Conservation (phyloP, 345 rosid genomes). For the Citrus australasica region DNA sequence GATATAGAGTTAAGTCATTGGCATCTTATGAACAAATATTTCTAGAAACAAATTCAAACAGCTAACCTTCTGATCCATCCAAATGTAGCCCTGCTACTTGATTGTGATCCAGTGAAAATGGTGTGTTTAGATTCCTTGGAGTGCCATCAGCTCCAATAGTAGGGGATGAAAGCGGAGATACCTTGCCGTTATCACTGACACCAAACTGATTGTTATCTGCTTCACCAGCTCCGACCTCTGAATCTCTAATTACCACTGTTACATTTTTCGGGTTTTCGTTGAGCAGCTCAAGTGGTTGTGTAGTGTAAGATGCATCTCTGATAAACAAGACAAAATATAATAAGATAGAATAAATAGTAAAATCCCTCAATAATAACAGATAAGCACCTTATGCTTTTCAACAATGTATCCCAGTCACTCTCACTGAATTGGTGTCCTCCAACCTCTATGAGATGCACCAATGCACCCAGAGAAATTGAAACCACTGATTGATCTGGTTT, state of each 20-base stretch:
- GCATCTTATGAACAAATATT: background rate
- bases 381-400: slow-evolving; percentile 91
- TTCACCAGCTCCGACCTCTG: slow-evolving; percentile 39
- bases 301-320: slow-evolving; percentile 96
- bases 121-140: slow-evolving; percentile 20
- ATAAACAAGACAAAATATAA: slow-evolving; percentile 13
- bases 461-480: slow-evolving; percentile 92
- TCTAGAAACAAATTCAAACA: background rate
- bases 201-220: slow-evolving; percentile 35
- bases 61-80: slow-evolving; percentile 73
- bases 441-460: slow-evolving; percentile 96
- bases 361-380: background rate
- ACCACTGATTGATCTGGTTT: slow-evolving; percentile 96
- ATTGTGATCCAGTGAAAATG: slow-evolving; percentile 26
- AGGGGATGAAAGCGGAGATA: slow-evolving; percentile 33
- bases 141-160: slow-evolving; percentile 30
- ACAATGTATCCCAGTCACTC: slow-evolving; percentile 89
- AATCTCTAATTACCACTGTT: slow-evolving; percentile 34
- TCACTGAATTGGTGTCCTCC: slow-evolving; percentile 99
- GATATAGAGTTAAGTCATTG: slow-evolving; percentile 2
- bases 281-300: slow-evolving; percentile 96
- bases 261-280: slow-evolving; percentile 53
- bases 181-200: slow-evolving; percentile 30
- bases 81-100: slow-evolving; percentile 36
- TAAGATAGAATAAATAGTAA: slow-evolving; percentile 2